Percentiles rank a stretch among this genome's conserved stretches.
Evolutionary conservation across 2,329 filamentous ascomycete species (phyloP).

Genomic region (Diaporthe capsici): DNA sequence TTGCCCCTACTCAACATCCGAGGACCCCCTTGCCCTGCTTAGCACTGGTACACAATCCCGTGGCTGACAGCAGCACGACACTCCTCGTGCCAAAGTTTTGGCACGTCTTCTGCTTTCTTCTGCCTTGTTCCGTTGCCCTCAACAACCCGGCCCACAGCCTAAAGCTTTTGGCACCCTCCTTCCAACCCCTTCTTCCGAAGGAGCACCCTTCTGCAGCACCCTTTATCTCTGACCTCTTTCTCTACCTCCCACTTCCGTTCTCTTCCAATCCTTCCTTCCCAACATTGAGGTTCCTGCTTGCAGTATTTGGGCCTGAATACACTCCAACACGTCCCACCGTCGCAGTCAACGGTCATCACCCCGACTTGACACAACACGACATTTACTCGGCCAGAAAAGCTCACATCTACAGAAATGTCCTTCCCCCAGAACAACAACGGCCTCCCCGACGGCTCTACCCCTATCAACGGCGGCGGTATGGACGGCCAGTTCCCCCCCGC

Average conservation of each 20-base stretch:
- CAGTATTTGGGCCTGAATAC: not conserved
- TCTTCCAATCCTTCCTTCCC: not conserved
- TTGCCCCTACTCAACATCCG: too few relatives aligned
- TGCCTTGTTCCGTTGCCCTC: not conserved
- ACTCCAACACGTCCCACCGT: not conserved
- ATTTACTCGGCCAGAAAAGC: not conserved
- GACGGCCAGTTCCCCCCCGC: slow-evolving; percentile 38
- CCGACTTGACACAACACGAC: not conserved
- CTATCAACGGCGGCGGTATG: slow-evolving; percentile 35
- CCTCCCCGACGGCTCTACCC: slow-evolving; percentile 14
- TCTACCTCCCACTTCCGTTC: not conserved
- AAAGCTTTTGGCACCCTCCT: not conserved
- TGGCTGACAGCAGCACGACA: not conserved
- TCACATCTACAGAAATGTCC: slow-evolving; percentile 22
- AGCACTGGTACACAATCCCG: not conserved
- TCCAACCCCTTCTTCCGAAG: too few relatives aligned
- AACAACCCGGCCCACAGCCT: not conserved
- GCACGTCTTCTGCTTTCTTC: not conserved
- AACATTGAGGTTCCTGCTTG: not conserved
- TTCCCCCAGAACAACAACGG: slow-evolving; percentile 36
- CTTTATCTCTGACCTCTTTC: not conserved
- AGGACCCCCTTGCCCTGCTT: not conserved
- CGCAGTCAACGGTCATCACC: not conserved
- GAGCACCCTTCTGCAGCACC: too few relatives aligned
- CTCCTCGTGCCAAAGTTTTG: not conserved